Conservation (phyloP, 2,329 filamentous ascomycete species). For the Pyrenochaeta sp. region DNA sequence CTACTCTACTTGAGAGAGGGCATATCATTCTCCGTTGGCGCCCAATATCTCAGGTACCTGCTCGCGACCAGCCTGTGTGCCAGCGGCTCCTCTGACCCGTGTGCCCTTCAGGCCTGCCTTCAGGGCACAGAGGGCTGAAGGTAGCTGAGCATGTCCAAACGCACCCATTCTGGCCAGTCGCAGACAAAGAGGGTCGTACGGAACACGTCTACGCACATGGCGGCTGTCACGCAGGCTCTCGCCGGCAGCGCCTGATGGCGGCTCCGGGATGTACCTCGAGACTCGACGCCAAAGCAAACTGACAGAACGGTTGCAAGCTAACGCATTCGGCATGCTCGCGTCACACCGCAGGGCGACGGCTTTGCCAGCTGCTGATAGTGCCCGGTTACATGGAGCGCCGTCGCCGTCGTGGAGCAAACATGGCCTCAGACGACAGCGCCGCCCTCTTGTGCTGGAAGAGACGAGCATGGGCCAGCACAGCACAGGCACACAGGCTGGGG, state of each 20-base stretch:
- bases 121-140: constrained; percentile 6
- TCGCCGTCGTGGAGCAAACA: background rate
- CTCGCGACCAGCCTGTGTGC: constrained; percentile 24
- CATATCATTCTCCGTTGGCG: constrained; percentile 39
- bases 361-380: constrained; percentile 5
- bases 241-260: constrained; percentile 15
- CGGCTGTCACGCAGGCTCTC: constrained; percentile 30
- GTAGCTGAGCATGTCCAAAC: constrained; percentile 11
- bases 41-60: constrained; percentile 36
- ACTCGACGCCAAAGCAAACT: constrained; percentile 27
- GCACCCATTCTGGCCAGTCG: constrained; percentile 16
- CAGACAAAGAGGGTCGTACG: constrained; percentile 30
- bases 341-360: constrained; percentile 37
- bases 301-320: constrained; percentile 29
- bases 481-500: no score
- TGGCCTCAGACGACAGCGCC: constrained; percentile 10
- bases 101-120: no score
- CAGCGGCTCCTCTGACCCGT: constrained; percentile 39
- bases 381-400: background rate
- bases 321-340: constrained; percentile 30
- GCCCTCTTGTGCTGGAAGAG: background rate
- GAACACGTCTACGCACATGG: constrained; percentile 43
- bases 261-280: constrained; percentile 27
- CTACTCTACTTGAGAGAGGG: constrained; percentile 43
- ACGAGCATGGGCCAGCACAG: background rate